These are phyloP conservation scores for Cyclaneusma minus DNA, from an alignment of 2,329 filamentous ascomycete genomes.

Conservation along the genomic window DNA sequence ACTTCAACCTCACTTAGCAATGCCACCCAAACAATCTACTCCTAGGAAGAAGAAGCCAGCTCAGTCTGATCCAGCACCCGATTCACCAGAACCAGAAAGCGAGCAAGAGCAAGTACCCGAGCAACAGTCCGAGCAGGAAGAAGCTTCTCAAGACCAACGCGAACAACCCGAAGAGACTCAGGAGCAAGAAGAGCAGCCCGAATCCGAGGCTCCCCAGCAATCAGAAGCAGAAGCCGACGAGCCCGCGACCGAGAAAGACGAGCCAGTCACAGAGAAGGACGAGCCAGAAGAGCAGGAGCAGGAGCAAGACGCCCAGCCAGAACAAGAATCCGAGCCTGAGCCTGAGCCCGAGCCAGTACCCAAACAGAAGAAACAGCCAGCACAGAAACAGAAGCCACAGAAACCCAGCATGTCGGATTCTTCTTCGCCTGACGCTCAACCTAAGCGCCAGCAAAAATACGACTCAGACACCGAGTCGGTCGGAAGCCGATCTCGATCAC, in stretches of 20 bases:
- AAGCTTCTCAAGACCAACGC: no score
- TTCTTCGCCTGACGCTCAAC: no score
- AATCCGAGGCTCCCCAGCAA: not conserved
- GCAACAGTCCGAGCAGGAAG: no score
- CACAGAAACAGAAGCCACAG: not conserved
- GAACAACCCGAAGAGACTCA: no score
- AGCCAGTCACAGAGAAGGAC: no score
- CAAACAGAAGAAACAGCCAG: slow-evolving; percentile 1
- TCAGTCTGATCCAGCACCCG: slow-evolving; percentile 1
- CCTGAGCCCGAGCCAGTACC: slow-evolving; percentile 5
- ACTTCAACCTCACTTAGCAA: slow-evolving; percentile 1
- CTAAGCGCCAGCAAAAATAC: no score
- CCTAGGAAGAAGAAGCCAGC: slow-evolving; percentile 6
- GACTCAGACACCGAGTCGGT: no score
- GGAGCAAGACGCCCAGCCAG: slow-evolving; percentile 6
- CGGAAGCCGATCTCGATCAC: no score
- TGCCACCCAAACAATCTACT: slow-evolving; percentile 2
- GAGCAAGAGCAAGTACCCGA: slow-evolving; percentile 2
- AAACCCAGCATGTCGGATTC: no score
- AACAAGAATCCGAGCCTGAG: no score
- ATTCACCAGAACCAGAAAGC: not conserved
- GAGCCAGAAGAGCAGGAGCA: slow-evolving; percentile 6
- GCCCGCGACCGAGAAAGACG: no score
- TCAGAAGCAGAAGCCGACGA: slow-evolving; percentile 3
- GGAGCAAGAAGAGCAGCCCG: slow-evolving; percentile 1